These are phyloP conservation scores for Gaeumannomyces tritici DNA, from an alignment of 2,329 filamentous ascomycete genomes.

Conservation along the genomic window DNA sequence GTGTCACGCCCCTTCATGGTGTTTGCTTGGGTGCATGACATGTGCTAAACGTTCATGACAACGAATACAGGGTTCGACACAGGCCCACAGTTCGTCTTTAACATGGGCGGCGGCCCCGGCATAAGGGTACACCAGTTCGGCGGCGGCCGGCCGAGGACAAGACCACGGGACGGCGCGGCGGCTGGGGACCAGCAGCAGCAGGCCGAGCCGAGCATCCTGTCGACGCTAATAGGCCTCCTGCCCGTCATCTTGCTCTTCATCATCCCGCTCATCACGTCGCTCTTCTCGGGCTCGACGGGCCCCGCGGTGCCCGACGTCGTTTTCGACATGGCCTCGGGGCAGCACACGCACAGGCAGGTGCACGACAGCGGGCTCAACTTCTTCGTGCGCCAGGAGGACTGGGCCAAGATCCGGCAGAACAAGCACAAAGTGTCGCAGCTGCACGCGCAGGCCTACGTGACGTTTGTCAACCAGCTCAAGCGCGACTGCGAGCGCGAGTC, in stretches of 20 bases:
- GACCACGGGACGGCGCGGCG: constrained; percentile 48
- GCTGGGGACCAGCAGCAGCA: constrained; percentile 41
- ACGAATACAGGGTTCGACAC: constrained; percentile 51
- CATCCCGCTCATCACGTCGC: constrained; percentile 69
- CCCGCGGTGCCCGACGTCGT: constrained; percentile 58
- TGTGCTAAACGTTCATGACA: constrained; percentile 1
- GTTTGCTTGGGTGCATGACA: neutral
- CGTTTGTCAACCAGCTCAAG: constrained; percentile 58
- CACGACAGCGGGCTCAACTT: neutral
- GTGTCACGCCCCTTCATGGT: neutral
- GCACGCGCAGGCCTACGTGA: constrained; percentile 67
- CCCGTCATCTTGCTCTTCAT: constrained; percentile 86
- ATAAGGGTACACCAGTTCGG: constrained; percentile 95
- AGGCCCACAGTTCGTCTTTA: constrained; percentile 88
- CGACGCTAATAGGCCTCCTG: constrained; percentile 63
- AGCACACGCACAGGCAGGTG: constrained; percentile 54
- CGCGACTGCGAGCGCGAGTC: constrained; percentile 68
- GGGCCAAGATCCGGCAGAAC: constrained; percentile 38
- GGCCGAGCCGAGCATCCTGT: constrained; percentile 40
- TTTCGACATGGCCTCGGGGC: constrained; percentile 62
- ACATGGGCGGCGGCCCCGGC: constrained; percentile 83
- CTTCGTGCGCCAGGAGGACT: constrained; percentile 1
- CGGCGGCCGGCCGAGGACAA: constrained; percentile 63
- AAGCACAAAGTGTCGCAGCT: constrained; percentile 61
- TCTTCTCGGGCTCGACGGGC: constrained; percentile 53